Evolutionary conservation across 805 yeast species (phyloP).

Genomic region (Candida easanensis): DNA sequence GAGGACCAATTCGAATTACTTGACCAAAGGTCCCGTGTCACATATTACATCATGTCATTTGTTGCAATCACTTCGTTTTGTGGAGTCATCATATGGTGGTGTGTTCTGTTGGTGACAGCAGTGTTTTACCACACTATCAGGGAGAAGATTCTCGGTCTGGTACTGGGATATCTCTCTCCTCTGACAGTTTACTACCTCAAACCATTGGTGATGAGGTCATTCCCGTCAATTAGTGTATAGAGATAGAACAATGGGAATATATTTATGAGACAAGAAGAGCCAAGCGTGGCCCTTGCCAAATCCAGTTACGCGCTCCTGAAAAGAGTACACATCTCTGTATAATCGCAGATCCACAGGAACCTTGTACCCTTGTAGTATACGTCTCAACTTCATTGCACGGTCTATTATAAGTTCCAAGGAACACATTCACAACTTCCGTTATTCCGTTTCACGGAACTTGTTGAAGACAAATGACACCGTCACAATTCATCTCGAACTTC

Average conservation of each 20-base stretch:
- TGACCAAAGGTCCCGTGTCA: neutral
- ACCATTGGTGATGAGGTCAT: neutral
- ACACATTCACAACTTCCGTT: too few species aligned
- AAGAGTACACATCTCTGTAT: too few species aligned
- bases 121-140: constrained; percentile 15
- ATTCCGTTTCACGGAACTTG: too few species aligned
- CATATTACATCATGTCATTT: neutral
- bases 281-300: too few species aligned
- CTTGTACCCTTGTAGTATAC: too few species aligned
- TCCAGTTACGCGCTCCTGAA: too few species aligned
- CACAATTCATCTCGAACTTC: neutral
- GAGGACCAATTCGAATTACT: neutral
- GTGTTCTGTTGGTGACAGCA: constrained; percentile 13
- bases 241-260: too few species aligned
- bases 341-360: too few species aligned
- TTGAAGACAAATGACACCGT: neutral
- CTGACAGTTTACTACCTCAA: constrained; percentile 1
- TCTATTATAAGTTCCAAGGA: too few species aligned
- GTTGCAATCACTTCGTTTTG: neutral
- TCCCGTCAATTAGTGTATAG: neutral
- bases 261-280: neutral
- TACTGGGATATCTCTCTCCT: constrained; percentile 8
- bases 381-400: too few species aligned
- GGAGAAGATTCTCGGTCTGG: constrained; percentile 13
- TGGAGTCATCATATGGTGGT: constrained; percentile 12